Evolutionary conservation across 768 basidiomycete genomes (phyloP).

Genomic region (Macrolepiota dolichaula): DNA sequence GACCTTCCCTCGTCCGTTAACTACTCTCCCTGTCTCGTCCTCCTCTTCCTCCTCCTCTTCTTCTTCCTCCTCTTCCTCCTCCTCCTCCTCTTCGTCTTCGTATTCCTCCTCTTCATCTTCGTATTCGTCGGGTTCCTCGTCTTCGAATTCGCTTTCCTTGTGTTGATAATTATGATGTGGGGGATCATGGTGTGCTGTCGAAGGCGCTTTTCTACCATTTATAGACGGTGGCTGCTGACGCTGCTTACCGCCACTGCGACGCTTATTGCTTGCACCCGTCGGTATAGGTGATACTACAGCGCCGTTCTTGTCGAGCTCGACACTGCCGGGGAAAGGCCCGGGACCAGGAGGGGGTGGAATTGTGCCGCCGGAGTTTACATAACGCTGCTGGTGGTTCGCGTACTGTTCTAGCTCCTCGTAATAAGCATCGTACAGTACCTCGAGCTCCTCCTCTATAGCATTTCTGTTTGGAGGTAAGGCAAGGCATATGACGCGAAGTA

Average conservation of each 20-base stretch:
- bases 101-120: constrained; percentile 38
- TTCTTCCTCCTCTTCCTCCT: constrained; percentile 48
- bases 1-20: constrained; percentile 30
- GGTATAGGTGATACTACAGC: constrained; percentile 30
- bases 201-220: constrained; percentile 15
- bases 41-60: constrained; percentile 62
- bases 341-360: constrained; percentile 93
- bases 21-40: constrained; percentile 40
- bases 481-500: neutral
- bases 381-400: constrained; percentile 96
- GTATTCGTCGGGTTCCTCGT: constrained; percentile 54
- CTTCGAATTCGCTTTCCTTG: constrained; percentile 68
- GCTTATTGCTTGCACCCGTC: constrained; percentile 16
- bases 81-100: constrained; percentile 40
- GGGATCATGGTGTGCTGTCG: constrained; percentile 19
- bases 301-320: constrained; percentile 94
- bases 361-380: constrained; percentile 85
- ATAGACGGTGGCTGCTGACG: constrained; percentile 16
- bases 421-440: constrained; percentile 99
- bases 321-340: constrained; percentile 96
- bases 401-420: constrained; percentile 99
- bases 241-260: constrained; percentile 19
- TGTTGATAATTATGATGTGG: constrained; percentile 34
- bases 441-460: constrained; percentile 99
- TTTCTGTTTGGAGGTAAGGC: constrained; percentile 45